Evolutionary conservation across 305 asterid species (phyloP), one percentile per base, ranked within the genome.

Genomic region (Fraxinus ornus): DNA sequence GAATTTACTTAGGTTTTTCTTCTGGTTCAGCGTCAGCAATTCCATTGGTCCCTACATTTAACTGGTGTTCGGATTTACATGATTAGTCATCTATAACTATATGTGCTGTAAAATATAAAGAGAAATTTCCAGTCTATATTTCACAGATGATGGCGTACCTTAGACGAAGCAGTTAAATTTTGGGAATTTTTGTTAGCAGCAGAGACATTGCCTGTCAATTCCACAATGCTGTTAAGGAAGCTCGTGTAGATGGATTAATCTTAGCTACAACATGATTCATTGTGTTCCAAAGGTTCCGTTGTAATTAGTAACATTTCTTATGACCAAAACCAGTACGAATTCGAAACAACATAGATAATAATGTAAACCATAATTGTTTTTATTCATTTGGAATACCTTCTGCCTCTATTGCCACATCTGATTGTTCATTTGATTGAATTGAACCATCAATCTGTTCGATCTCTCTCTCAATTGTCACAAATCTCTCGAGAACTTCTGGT

Each of bases 401-500:
- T 76, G 72, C 83, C 35, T 87, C 89, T 36, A 78, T 36, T 68
- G 79, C 76, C 41, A 89, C 92, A 87, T 84, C 83, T 44, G 79
- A 81, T 37, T 84, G 91, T 78, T 90, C 96, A 83, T 85, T 90
- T 37, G 84, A 82, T 39, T 88, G 89, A 83, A 88, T 85, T 37
- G 95, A 92, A 55, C 86, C 89, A 86, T 93, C 97, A 87, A 94
- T 91, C 90, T 93, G 97, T n/a, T 84, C 75, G 81, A 93, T 92
- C 86, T 94, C 97, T 79, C 83, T 88, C 88, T 94, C 98, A 44
- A 87, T 92, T 10, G 91, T 89, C 62, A 92, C 94, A 81, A 94
- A 89, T 88, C 98, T 88, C 90, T 94, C 97, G 30, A 94, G 93
- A 86, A 91, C 89, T 85, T 94, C 97, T 2, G 98, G 98, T 57